Evolutionary conservation across 352 stramenopile species (phyloP).

Genomic region (Globisporangium mamillatum): DNA sequence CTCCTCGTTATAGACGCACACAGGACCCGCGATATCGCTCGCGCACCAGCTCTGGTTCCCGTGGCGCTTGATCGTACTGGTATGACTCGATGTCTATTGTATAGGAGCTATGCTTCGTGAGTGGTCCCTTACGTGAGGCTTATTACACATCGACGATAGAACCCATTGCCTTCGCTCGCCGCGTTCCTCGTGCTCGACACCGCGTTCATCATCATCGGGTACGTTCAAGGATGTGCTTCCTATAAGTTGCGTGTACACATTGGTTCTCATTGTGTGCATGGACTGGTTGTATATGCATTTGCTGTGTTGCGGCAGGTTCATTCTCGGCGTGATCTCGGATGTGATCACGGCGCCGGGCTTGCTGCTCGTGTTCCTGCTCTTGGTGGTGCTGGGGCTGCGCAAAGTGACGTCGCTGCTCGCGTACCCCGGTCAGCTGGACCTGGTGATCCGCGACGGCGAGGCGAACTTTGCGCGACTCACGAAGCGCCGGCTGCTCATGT

Average conservation of each 20-base stretch:
- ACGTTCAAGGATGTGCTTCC: slow-evolving; percentile 5
- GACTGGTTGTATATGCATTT: background rate
- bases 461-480: slow-evolving; percentile 69
- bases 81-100: slow-evolving; percentile 15
- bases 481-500: slow-evolving; percentile 68
- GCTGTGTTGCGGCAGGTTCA: slow-evolving; percentile 22
- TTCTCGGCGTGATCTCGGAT: slow-evolving; percentile 46
- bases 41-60: slow-evolving; percentile 73
- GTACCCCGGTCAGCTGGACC: slow-evolving; percentile 68
- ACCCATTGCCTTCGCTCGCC: slow-evolving; percentile 50
- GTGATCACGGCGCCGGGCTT: slow-evolving; percentile 56
- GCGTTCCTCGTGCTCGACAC: slow-evolving; percentile 54
- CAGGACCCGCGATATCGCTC: slow-evolving; percentile 26
- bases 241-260: background rate
- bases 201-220: slow-evolving; percentile 58
- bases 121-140: background rate
- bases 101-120: background rate
- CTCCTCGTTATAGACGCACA: background rate
- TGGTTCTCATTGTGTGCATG: background rate
- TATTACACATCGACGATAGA: slow-evolving; percentile 24
- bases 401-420: slow-evolving; percentile 55
- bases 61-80: slow-evolving; percentile 57
- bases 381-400: slow-evolving; percentile 34
- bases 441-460: slow-evolving; percentile 82
- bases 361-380: slow-evolving; percentile 38